These are phyloP conservation scores for Starmerella geochares DNA, from an alignment of 805 yeast species.

Conservation along the genomic window DNA sequence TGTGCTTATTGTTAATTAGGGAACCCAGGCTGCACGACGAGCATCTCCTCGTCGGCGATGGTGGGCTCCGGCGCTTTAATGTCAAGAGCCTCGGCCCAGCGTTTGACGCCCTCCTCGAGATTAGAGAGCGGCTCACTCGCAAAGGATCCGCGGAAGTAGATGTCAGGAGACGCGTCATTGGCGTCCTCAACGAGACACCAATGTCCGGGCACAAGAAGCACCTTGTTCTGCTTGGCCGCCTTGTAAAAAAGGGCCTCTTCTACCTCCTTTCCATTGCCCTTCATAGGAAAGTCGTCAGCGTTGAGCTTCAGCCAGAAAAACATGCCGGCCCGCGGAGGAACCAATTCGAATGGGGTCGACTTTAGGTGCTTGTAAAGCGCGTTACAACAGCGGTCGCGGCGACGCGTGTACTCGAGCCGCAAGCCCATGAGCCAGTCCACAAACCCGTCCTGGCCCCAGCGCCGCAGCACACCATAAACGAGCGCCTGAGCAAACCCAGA, in stretches of 20 bases:
- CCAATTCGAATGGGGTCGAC: conserved; percentile 29
- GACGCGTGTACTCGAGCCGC: conserved; percentile 64
- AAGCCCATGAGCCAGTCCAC: conserved; percentile 77
- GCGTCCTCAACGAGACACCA: conserved; percentile 32
- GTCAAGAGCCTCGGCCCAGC: conserved; percentile 12
- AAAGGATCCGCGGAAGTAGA: conserved; percentile 37
- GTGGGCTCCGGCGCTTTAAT: not conserved
- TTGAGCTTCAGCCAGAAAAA: conserved; percentile 41
- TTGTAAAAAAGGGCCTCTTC: conserved; percentile 31
- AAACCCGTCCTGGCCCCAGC: conserved; percentile 88
- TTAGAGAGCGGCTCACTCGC: conserved; percentile 27
- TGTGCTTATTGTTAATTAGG: too few relatives aligned
- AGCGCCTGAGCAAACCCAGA: conserved; percentile 74
- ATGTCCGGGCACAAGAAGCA: conserved; percentile 35
- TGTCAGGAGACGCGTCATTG: conserved; percentile 22
- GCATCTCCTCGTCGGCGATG: not conserved
- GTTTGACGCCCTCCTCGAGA: conserved; percentile 12
- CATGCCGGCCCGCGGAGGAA: conserved; percentile 44
- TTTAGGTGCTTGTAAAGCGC: conserved; percentile 47
- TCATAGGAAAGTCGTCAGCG: conserved; percentile 34
- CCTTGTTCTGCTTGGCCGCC: conserved; percentile 28
- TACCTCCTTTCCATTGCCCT: conserved; percentile 23
- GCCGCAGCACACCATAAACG: conserved; percentile 56
- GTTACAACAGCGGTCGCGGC: conserved; percentile 78
- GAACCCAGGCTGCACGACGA: conserved; percentile 3